A percentile compares a stretch with the other conserved stretches of the same genome.
phyloP scores from a whole-genome alignment of 1,284 basidiomycete species.

The Puccinia sorghi region DNA sequence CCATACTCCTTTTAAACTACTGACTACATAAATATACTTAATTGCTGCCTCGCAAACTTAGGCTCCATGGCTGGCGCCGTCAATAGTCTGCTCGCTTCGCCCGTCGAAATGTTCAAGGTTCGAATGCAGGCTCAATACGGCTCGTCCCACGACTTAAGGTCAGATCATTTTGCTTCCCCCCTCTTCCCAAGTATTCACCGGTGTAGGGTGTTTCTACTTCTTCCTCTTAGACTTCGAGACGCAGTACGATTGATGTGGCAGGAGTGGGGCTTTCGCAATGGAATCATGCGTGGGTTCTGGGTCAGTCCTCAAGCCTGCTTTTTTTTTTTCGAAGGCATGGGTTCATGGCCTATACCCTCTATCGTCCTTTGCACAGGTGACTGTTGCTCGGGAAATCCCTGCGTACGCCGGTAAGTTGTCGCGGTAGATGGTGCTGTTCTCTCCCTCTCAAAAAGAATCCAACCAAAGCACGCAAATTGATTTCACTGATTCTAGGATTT shows the following conservation, averaged over 20 bases:
- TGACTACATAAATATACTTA: background rate
- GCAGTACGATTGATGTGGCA: constrained; percentile 79
- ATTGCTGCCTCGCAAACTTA: background rate
- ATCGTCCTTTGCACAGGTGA: constrained; percentile 66
- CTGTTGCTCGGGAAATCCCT: constrained; percentile 85
- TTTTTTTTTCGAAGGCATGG: background rate
- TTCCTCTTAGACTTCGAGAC: constrained; percentile 54
- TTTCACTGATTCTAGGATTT: constrained; percentile 51
- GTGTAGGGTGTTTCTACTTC: no score
- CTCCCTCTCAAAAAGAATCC: background rate
- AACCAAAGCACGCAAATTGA: constrained; percentile 62
- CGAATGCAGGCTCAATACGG: constrained; percentile 97
- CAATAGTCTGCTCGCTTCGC: constrained; percentile 83
- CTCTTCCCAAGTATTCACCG: no score
- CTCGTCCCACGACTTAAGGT: constrained; percentile 37
- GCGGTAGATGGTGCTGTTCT: background rate
- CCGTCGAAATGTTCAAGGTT: constrained; percentile 69
- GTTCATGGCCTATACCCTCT: background rate
- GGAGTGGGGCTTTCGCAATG: constrained; percentile 77
- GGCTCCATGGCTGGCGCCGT: constrained; percentile 79
- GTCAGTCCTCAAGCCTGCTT: constrained; percentile 60
- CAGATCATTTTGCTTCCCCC: background rate
- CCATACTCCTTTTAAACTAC: background rate
- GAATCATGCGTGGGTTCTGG: constrained; percentile 96
- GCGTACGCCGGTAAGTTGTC: constrained; percentile 73